Base-by-base conservation (phyloP, 176 grass and related monocot genomes). In the Triticum monococcum region DNA sequence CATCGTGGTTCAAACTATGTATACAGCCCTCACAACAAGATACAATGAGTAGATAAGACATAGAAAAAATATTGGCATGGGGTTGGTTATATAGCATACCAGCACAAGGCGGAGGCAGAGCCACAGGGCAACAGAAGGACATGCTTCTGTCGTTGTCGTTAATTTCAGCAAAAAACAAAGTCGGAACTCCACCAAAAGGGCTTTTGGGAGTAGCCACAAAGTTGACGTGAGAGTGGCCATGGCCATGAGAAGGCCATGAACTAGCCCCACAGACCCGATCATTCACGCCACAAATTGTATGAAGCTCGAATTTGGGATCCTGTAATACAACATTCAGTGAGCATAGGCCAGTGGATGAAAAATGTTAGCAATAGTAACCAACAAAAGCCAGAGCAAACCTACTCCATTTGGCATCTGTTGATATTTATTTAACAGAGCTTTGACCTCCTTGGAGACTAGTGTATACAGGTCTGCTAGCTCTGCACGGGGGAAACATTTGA, bases 231-330 rank as follows among this genome's bases (percentile, higher is more conserved):
- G 68, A 70, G 68, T 33, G 9, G 33, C 10, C 33, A 70, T 35
- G 5, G 41, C 11, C 41, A 36, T 3, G 32, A 69, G 32, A 26
- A 69, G 17, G 7, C 9, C 32, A 32, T 14, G 67, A 69, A 18
- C 3, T 0, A 37, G 4, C 6, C 26, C 32, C 17, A 4, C 1
- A n/a, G 68, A 70, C 4, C 33, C 68, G 68, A 38, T 70, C 18
- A 70, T 70, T 70, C 33, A 70, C 68, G 5, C 68, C 68, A 70
- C 33, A 70, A n/a, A 70, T 70, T 4, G 9, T 70, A n/a, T 70
- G 67, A 70, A 70, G 68, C 68, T 70, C 33, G 68, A 70, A 70
- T 70, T 69, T 70, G 68, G 68, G 18, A 70, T 70, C 68, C 68
- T 70, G 68, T 37, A 38, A 22, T 70, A 10, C 9, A 38, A 37